Percentiles rank a stretch among this genome's conserved stretches.
phyloP scores from a whole-genome alignment of 1,284 basidiomycete genomes.

The Caloboletus firmus region DNA sequence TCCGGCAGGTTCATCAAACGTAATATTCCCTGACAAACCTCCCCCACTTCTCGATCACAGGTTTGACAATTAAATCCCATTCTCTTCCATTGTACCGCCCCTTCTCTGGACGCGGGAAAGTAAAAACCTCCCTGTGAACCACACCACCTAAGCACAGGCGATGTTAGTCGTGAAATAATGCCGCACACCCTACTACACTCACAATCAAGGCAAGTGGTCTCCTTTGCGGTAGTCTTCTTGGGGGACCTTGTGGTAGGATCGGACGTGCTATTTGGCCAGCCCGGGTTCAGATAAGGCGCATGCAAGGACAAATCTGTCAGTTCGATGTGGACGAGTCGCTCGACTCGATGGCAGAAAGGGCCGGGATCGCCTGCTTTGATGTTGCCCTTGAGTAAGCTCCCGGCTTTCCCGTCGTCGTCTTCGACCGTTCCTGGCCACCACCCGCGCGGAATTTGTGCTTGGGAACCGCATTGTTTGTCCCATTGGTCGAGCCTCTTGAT shows the following conservation, averaged over 20 bases:
- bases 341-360: slow-evolving; percentile 47
- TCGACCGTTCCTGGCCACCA: slow-evolving; percentile 49
- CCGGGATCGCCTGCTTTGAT: slow-evolving; percentile 56
- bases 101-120: slow-evolving; percentile 53
- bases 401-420: slow-evolving; percentile 13
- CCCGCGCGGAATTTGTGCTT: slow-evolving; percentile 49
- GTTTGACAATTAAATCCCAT: slow-evolving; percentile 71
- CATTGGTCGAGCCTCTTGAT: slow-evolving; percentile 64
- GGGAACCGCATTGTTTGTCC: slow-evolving; percentile 64
- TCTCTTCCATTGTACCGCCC: slow-evolving; percentile 61
- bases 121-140: slow-evolving; percentile 74
- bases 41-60: slow-evolving; percentile 76
- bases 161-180: not conserved
- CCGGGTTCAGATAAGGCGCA: slow-evolving; percentile 55
- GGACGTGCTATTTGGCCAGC: slow-evolving; percentile 39
- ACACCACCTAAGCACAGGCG: slow-evolving; percentile 45
- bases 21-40: slow-evolving; percentile 44
- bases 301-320: slow-evolving; percentile 63
- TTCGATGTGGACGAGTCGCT: slow-evolving; percentile 75
- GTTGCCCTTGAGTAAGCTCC: slow-evolving; percentile 44
- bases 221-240: slow-evolving; percentile 16
- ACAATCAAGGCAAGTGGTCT: slow-evolving; percentile 38
- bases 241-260: not conserved
- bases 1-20: slow-evolving; percentile 11
- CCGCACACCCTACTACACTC: slow-evolving; percentile 6